Conservation (phyloP, 2,329 filamentous ascomycete genomes). For the Huntiella decipiens region DNA sequence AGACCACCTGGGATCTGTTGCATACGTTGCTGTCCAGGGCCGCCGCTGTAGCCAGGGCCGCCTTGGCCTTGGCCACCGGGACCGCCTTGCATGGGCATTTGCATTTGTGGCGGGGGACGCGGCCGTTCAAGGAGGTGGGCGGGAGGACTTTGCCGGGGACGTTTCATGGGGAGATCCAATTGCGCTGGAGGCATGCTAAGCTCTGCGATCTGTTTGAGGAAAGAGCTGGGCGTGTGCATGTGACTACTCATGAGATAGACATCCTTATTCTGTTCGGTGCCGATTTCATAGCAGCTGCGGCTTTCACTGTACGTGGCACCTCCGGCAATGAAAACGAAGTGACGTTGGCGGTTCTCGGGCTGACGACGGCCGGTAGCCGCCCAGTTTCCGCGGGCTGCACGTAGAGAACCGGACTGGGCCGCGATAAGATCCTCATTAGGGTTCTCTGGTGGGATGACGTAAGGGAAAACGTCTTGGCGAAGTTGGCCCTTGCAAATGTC, state of each 20-base stretch:
- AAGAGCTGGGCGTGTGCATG: conserved; percentile 75
- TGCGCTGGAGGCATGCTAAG: conserved; percentile 55
- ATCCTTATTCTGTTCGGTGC: conserved; percentile 53
- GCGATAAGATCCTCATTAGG: conserved; percentile 38
- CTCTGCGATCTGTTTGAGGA: conserved; percentile 65
- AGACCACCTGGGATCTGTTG: not conserved
- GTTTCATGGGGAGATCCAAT: conserved; percentile 64
- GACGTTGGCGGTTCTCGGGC: conserved; percentile 65
- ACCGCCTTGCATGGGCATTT: conserved; percentile 3
- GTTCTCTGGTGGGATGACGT: conserved; percentile 50
- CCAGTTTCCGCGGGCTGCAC: conserved; percentile 89
- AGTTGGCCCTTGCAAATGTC: conserved; percentile 47
- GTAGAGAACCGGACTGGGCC: conserved; percentile 52
- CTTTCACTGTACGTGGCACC: conserved; percentile 88
- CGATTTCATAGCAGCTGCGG: conserved; percentile 73
- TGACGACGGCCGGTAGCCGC: conserved; percentile 58
- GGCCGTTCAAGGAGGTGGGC: conserved; percentile 63
- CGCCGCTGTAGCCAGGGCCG: not conserved
- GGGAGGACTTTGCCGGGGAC: conserved; percentile 63
- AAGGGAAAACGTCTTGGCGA: conserved; percentile 50
- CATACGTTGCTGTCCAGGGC: not conserved
- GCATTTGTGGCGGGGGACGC: conserved; percentile 5
- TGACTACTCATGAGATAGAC: conserved; percentile 80
- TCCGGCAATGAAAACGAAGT: conserved; percentile 88
- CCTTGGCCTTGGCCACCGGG: conserved; percentile 1